Percentiles rank a stretch among this genome's conserved stretches.
Evolutionary conservation across 139 green algal genomes (phyloP).

Genomic region (Picochlorum costavermella): DNA sequence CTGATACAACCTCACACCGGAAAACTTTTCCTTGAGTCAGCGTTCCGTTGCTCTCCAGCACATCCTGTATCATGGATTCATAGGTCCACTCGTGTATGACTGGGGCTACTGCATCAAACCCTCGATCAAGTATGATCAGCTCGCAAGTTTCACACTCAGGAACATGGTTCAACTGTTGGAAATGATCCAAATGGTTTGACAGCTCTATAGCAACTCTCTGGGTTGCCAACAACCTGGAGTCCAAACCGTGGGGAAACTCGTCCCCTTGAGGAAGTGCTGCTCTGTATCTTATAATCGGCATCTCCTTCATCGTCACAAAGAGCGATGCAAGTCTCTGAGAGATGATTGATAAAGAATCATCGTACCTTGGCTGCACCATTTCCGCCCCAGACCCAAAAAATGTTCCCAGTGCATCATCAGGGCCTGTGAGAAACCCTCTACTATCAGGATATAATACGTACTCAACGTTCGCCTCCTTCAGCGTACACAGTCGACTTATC

Average conservation of each 20-base stretch:
- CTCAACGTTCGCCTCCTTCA: constrained; percentile 85
- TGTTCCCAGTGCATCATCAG: constrained; percentile 48
- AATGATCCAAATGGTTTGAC: constrained; percentile 33
- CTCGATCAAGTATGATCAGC: constrained; percentile 85
- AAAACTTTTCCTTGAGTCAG: constrained; percentile 59
- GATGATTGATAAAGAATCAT: constrained; percentile 39
- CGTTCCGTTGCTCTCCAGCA: constrained; percentile 42
- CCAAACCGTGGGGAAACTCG: constrained; percentile 45
- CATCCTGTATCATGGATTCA: constrained; percentile 86
- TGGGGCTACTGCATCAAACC: constrained; percentile 75
- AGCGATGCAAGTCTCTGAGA: constrained; percentile 48
- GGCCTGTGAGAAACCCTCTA: constrained; percentile 69
- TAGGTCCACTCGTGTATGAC: constrained; percentile 98
- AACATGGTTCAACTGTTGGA: constrained; percentile 39
- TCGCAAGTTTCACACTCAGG: constrained; percentile 69
- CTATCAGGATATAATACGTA: constrained; percentile 67
- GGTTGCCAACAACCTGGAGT: constrained; percentile 37
- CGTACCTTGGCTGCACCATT: constrained; percentile 4
- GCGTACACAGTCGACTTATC: constrained; percentile 31
- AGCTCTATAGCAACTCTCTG: constrained; percentile 62
- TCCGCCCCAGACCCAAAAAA: constrained; percentile 38
- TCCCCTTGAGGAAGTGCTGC: constrained; percentile 39
- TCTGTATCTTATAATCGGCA: constrained; percentile 59
- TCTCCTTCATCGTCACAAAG: constrained; percentile 63
- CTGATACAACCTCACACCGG: constrained; percentile 46